A percentile compares a stretch with the other conserved stretches of the same genome.
Evolutionary conservation across 2,329 filamentous ascomycete species (phyloP).

Genomic region (Alternaria sp.): DNA sequence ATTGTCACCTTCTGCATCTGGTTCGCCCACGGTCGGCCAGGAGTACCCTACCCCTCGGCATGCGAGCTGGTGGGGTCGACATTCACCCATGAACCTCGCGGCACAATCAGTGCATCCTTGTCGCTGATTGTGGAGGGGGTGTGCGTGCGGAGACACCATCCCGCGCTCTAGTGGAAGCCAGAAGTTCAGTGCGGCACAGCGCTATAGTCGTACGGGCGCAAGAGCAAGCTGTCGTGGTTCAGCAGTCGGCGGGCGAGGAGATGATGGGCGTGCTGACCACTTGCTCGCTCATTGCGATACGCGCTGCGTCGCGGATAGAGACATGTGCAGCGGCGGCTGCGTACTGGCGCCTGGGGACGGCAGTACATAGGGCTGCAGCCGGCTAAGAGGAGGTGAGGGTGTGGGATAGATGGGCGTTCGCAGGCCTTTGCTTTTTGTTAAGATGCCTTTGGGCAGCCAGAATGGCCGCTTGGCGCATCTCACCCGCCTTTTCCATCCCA

Average conservation of each 20-base stretch:
- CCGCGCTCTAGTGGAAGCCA: constrained; percentile 31
- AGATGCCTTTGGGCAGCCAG: constrained; percentile 22
- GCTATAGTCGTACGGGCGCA: constrained; percentile 12
- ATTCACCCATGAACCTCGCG: constrained; percentile 25
- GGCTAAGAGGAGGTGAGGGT: constrained; percentile 24
- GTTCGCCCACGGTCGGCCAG: constrained; percentile 20
- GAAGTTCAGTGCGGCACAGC: constrained; percentile 18
- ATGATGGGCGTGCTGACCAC: constrained; percentile 10
- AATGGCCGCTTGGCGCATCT: constrained; percentile 30
- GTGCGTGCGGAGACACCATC: constrained; percentile 36
- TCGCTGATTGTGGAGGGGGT: constrained; percentile 24
- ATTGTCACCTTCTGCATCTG: constrained; percentile 45
- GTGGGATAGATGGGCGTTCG: constrained; percentile 25
- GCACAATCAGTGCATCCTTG: constrained; percentile 38
- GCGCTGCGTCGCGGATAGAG: constrained; percentile 23
- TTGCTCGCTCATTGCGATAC: constrained; percentile 19
- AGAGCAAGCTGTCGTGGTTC: constrained; percentile 22
- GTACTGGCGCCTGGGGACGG: constrained; percentile 23
- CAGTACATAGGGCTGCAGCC: constrained; percentile 38
- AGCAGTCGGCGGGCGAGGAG: constrained; percentile 10
- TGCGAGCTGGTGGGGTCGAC: constrained; percentile 35
- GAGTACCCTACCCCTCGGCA: constrained; percentile 33
- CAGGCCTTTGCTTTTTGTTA: constrained; percentile 36
- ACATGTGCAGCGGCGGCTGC: constrained; percentile 26
- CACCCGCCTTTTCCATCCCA: constrained; percentile 19